These are phyloP conservation scores for Sugiyamaella marilandica DNA, from an alignment of 805 yeast species.

Conservation along the genomic window DNA sequence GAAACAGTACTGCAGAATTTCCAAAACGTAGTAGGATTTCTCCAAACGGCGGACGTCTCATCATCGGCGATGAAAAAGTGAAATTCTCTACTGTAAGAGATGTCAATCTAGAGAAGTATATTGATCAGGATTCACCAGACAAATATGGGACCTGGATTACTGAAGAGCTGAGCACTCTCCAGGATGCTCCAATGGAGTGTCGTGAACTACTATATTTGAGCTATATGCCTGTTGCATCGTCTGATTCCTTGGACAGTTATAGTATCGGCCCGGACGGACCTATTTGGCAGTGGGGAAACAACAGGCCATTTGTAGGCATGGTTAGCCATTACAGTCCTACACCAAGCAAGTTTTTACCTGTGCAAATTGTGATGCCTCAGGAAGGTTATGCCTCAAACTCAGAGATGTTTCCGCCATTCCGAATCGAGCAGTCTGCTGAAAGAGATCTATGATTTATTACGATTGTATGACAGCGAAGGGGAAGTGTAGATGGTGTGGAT, in stretches of 20 bases:
- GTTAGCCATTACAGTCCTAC: too few relatives aligned
- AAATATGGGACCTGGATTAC: neutral
- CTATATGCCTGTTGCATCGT: neutral
- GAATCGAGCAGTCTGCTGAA: too few relatives aligned
- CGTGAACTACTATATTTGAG: neutral
- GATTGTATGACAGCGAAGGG: too few relatives aligned
- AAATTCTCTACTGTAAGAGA: neutral
- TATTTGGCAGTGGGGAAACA: neutral
- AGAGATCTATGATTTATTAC: too few relatives aligned
- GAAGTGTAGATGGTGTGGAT: too few relatives aligned
- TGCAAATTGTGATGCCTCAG: too few relatives aligned
- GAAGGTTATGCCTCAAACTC: too few relatives aligned
- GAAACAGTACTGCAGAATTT: neutral
- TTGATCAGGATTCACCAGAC: neutral
- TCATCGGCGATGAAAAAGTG: neutral
- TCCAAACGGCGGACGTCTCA: neutral
- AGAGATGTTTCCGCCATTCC: too few relatives aligned
- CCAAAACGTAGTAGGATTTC: neutral
- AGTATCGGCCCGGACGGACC: too few relatives aligned
- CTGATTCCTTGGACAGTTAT: neutral
- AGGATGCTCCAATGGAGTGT: neutral
- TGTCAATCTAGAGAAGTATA: neutral
- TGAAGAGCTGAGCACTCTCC: neutral
- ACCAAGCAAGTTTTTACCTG: too few relatives aligned
- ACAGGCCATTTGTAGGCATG: neutral